phyloP scores from a whole-genome alignment of 345 rosid species.

The Gossypium ekmanianum region DNA sequence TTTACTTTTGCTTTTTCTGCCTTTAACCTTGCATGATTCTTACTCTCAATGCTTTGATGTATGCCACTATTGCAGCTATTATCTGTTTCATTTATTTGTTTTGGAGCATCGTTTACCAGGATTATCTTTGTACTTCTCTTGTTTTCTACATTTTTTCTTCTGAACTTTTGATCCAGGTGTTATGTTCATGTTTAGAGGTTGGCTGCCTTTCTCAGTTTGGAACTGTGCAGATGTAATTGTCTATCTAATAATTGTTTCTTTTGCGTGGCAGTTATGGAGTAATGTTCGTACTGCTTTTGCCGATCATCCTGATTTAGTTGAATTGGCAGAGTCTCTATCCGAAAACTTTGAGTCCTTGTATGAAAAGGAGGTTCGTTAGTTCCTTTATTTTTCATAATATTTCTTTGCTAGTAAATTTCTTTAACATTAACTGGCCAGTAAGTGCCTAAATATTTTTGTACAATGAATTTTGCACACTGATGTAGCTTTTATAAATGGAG shows the following conservation, averaged over 20 bases:
- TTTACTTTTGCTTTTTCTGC: background rate
- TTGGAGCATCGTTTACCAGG: background rate
- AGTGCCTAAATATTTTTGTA: background rate
- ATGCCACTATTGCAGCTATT: constrained; percentile 2
- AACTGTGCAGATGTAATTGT: background rate
- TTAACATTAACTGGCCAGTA: background rate
- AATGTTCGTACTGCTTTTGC: constrained; percentile 52
- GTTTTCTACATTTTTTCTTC: constrained; percentile 7
- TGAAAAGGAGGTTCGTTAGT: constrained; percentile 64
- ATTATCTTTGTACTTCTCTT: constrained; percentile 8
- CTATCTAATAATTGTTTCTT: constrained; percentile 29
- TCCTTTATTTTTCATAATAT: constrained; percentile 14
- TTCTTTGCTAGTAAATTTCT: background rate
- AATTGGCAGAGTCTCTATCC: constrained; percentile 65
- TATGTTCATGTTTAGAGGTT: constrained; percentile 12
- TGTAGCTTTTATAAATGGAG: background rate
- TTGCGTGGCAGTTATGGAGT: constrained; percentile 73
- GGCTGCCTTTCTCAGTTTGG: background rate
- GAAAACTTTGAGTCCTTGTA: constrained; percentile 62
- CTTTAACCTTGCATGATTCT: background rate
- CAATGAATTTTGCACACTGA: background rate
- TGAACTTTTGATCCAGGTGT: constrained; percentile 6
- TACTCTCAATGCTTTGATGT: background rate
- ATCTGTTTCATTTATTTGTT: background rate
- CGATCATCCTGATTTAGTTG: constrained; percentile 73